Conservation (phyloP, 768 basidiomycete genomes). For the Kwoniella mangroviensis region DNA sequence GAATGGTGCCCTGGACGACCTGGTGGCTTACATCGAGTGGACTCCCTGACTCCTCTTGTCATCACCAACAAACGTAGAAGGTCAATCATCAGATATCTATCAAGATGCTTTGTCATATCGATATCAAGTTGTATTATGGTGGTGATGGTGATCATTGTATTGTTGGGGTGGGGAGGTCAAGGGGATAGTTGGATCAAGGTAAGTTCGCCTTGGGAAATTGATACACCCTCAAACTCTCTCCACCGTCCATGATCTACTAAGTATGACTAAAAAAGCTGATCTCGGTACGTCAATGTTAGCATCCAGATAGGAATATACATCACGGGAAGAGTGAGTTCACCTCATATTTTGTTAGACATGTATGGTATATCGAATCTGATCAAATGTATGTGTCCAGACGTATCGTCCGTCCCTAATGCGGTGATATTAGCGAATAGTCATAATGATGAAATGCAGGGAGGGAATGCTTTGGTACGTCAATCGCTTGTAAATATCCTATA, state of each 20-base stretch:
- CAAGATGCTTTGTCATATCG: not conserved
- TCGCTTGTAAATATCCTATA: not conserved
- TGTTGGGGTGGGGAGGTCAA: not conserved
- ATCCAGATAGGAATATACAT: not conserved
- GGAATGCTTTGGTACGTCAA: slow-evolving; percentile 33
- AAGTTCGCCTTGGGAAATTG: no score
- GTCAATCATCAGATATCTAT: not conserved
- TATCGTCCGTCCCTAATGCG: not conserved
- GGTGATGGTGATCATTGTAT: not conserved
- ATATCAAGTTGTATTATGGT: not conserved
- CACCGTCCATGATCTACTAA: no score
- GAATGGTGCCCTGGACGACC: no score
- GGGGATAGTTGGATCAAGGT: not conserved
- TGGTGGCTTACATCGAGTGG: no score
- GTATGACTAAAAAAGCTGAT: no score
- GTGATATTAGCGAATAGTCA: slow-evolving; percentile 37
- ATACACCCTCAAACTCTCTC: no score
- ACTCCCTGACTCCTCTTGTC: no score
- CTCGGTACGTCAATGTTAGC: not conserved
- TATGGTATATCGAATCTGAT: not conserved
- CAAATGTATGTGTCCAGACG: not conserved
- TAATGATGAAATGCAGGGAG: slow-evolving; percentile 51
- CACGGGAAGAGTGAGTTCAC: not conserved
- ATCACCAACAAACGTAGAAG: no score
- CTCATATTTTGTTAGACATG: no score